Evolutionary conservation across 164 flowering plant species (phyloP), one percentile per base, ranked within the genome.

Genomic region (Amborella trichopoda): DNA sequence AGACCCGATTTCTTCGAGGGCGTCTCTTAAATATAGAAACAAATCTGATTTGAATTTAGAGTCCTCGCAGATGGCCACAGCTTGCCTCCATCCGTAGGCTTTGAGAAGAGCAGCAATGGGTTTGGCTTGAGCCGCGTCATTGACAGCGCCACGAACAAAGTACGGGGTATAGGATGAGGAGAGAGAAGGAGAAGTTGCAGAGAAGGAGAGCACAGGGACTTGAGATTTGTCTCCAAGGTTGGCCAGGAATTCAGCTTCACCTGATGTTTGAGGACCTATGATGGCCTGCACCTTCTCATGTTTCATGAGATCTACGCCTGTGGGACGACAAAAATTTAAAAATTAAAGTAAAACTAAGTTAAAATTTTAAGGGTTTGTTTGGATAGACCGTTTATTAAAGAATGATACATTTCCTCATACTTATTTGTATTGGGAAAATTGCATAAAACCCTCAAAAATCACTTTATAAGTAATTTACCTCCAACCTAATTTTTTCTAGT

Each of bases 241-340:
- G 0, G 26, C 56, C 21, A 61, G 21, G 20, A 61, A 60, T 13
- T 46, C 28, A 5, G 65, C 55, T 21, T 65, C 52, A 5, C 23
- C 18, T 6, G 69, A 65, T 28, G 53, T 24, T 24, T 22, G 38
- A 3, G 65, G 62, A 1, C 69, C 65, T 13, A 60, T 48, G 13
- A 65, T 56, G 2, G 59, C 69, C 53, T 60, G 47, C 37, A 60
- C 69, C 19, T 42, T 41, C 2, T 48, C 45, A 33, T 45, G 52
- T 22, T 52, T 23, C 40, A 60, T 2, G 2, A 65, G 43, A 24
- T 55, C 58, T 20, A 48, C 12, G 16, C 39, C 69, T 65, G 55
- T n/a, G n/a, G n/a, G n/a, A n/a, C n/a, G n/a, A n/a, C 42, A 61
- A 18, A 6, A 23, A 34, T 0, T 2, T 5, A 32, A 17, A 18